Conservation (phyloP, 306 rosid species). For the Acmispon strigosus region DNA sequence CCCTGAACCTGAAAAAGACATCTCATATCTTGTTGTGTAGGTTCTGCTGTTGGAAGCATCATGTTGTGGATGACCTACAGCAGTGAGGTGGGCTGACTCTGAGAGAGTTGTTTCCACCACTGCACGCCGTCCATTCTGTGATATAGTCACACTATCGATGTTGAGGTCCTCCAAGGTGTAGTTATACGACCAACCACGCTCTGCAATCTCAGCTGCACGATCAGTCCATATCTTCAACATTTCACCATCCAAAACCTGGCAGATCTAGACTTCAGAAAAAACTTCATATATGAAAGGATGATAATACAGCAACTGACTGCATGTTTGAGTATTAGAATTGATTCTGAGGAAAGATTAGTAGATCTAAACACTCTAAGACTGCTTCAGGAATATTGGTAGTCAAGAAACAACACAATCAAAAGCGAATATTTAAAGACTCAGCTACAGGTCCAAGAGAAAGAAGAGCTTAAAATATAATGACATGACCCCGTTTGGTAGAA, state of each 20-base stretch:
- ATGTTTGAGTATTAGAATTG: no score
- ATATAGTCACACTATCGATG: conserved; percentile 80
- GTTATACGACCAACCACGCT: conserved; percentile 81
- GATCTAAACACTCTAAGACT: neutral
- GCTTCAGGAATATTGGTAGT: neutral
- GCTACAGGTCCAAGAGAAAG: neutral
- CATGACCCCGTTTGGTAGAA: no score
- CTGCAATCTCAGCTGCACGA: conserved; percentile 82
- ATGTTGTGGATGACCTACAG: conserved; percentile 59
- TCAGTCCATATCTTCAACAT: conserved; percentile 95
- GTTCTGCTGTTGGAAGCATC: conserved; percentile 61
- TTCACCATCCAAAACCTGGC: conserved; percentile 84
- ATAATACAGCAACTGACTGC: neutral
- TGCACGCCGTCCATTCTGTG: conserved; percentile 70
- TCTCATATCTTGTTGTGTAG: conserved; percentile 83
- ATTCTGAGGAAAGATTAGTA: no score
- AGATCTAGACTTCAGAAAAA: conserved; percentile 18
- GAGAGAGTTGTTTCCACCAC: conserved; percentile 86
- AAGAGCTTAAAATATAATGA: neutral
- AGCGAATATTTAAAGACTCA: neutral
- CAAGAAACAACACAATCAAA: neutral
- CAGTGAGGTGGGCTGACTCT: conserved; percentile 65
- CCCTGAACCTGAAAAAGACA: conserved; percentile 59
- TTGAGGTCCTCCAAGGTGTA: conserved; percentile 60
- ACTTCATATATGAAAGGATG: neutral